phyloP scores from a whole-genome alignment of 345 rosid species.

The Sapria himalayana region DNA sequence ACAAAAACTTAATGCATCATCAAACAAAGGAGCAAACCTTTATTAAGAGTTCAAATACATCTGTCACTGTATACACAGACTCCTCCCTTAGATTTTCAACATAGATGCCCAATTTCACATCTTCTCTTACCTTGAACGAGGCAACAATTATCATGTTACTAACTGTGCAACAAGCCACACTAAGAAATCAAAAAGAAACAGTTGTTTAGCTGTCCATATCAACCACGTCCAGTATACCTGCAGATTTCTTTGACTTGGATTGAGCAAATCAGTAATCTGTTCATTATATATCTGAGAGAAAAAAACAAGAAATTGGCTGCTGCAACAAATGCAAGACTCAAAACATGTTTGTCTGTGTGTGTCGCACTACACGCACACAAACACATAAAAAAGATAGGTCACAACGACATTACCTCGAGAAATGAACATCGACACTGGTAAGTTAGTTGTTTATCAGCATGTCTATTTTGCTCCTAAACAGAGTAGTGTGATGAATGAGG shows the following conservation, averaged over 20 bases:
- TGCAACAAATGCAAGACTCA: background rate
- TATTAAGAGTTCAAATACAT: conserved; percentile 50
- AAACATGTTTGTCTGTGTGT: no score
- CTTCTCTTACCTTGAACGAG: conserved; percentile 76
- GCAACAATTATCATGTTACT: no score
- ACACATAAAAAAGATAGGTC: conserved; percentile 3
- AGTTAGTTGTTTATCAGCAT: conserved; percentile 60
- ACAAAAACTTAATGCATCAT: no score
- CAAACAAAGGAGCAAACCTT: conserved; percentile 30
- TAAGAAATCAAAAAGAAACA: conserved; percentile 5
- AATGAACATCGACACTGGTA: conserved; percentile 96
- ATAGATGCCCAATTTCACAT: conserved; percentile 78
- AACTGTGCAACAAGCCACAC: no score
- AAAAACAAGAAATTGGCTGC: conserved; percentile 6
- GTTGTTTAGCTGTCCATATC: background rate
- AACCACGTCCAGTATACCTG: conserved; percentile 31
- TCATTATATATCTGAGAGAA: conserved; percentile 80
- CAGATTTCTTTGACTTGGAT: conserved; percentile 69
- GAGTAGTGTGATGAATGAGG: no score
- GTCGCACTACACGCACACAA: no score
- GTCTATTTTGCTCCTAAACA: conserved; percentile 70
- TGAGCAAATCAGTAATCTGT: conserved; percentile 89
- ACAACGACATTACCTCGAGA: conserved; percentile 46
- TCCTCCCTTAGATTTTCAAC: conserved; percentile 79
- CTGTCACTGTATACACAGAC: conserved; percentile 58